A percentile compares a stretch with the other conserved stretches of the same genome.
These are phyloP conservation scores for Pezizomycotina sp. DNA, from an alignment of 2,329 filamentous ascomycete genomes.

Conservation along the genomic window DNA sequence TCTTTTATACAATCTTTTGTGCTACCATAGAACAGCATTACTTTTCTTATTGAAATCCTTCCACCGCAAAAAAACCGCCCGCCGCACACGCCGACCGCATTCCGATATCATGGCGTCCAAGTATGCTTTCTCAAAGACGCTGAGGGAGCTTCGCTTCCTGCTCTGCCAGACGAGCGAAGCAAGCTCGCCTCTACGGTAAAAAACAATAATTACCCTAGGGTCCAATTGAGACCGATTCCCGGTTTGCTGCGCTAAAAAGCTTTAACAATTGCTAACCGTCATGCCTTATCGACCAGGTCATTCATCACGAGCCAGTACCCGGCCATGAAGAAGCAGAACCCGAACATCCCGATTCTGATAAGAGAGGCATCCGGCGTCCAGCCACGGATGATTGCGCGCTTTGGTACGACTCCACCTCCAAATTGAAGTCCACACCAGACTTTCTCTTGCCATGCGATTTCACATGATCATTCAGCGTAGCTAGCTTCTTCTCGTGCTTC, in stretches of 20 bases:
- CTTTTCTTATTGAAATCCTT: not conserved
- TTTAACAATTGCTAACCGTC: slow-evolving; percentile 6
- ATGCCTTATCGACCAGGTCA: slow-evolving; percentile 39
- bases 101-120: slow-evolving; percentile 66
- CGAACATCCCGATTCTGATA: slow-evolving; percentile 79
- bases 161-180: slow-evolving; percentile 90
- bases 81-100: slow-evolving; percentile 18
- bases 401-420: slow-evolving; percentile 43
- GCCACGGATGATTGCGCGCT: slow-evolving; percentile 81
- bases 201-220: too few relatives aligned
- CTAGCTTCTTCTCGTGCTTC: not conserved
- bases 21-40: too few relatives aligned
- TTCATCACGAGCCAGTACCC: slow-evolving; percentile 88
- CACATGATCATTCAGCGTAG: not conserved
- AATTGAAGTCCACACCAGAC: slow-evolving; percentile 1
- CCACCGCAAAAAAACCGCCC: not conserved
- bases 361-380: slow-evolving; percentile 74
- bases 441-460: slow-evolving; percentile 1
- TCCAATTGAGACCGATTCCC: too few relatives aligned
- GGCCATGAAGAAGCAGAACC: slow-evolving; percentile 99
- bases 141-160: slow-evolving; percentile 93
- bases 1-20: too few relatives aligned
- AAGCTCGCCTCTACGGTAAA: slow-evolving; percentile 75
- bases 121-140: slow-evolving; percentile 73
- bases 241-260: slow-evolving; percentile 13